Base-by-base conservation (phyloP, 371 early-diverging fungal genomes). In the Mucor plumbeus region DNA sequence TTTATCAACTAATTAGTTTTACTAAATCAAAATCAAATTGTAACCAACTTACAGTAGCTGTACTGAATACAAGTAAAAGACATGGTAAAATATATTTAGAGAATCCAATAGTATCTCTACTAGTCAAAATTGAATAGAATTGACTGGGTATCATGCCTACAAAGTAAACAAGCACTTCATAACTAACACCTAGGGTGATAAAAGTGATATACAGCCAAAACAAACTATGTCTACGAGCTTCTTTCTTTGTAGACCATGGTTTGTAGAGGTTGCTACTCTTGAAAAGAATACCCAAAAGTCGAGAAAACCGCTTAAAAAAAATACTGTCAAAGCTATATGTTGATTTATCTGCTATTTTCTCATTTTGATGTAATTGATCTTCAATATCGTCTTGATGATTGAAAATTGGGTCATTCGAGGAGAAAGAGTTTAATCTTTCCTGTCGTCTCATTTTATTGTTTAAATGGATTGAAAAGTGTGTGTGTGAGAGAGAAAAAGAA, bases 71-170 rank as follows among this genome's bases (percentile, higher is more conserved):
- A 3, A 90, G 69, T 1, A 76, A 40, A 3, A 91, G 54, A 36
- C 88, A 85, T 11, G 83, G 75, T 0, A 82, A 5, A 11, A 91
- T 65, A 31, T 88, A 78, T 14, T 68, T 67, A 35, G 63, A 60
- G 72, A 94, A 95, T 13, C 82, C 88, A 9, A 72, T 53, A 6
- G 61, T 43, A 65, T 94, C 90, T 69, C 81, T 81, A 62, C 87
- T 81, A 7, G 84, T 83, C 36, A 95, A 75, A 17, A 91, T 85
- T 7, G 75, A 68, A 78, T 91, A 95, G 75, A 91, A 95, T 61
- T 83, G 75, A 35, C 92, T 88, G 5, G 92, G 87, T 54, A 90
- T 76, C 19, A 84, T 74, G 9, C 96, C 95, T 5, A 88, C 87
- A 72, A 74, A 91, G 62, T 92, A 95, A 5, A 87, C 88, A 19